Evolutionary conservation across 305 asterid species (phyloP), one percentile per base, ranked within the genome.

Genomic region (Fraxinus floribunda): DNA sequence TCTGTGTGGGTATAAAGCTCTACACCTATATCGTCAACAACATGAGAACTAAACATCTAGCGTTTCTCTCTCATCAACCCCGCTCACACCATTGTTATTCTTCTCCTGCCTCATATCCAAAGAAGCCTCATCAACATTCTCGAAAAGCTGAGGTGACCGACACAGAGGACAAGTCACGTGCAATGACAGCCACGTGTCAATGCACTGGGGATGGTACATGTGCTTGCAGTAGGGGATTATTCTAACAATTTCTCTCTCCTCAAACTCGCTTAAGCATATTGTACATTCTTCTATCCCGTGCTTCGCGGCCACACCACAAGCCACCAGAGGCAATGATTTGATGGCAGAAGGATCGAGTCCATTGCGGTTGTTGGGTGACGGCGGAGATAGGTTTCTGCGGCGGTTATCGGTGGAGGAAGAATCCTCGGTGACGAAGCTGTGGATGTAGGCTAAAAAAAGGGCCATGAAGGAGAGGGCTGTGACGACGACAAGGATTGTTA

Each of bases 81-180:
- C 87, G 18, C 46, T 44, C 71, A 0, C 80, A 71, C 80, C 62
- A 8, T 57, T 75, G 0, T 26, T 75, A 71, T 29, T 15, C 36
- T n/a, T 15, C 30, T 76, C 81, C 76, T 60, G 81, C 64, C 2
- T 29, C 81, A 87, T 88, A 79, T 82, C 90, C 86, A 89, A 83
- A 13, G 89, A 35, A n/a, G 84, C 84, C 90, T 86, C 89, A 26
- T 77, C 87, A 1, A 26, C 88, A 10, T 77, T 16, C 75, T 80
- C 75, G 57, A 88, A 88, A 49, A 92, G 81, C 80, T 90, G 89
- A 7, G 90, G 84, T 5, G 93, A 90, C 30, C 98, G 89, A 80
- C 98, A 94, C n/a, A 94, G 82, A 0, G 98, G 96, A 77, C 98
- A 94, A 3, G 98, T 90, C 90, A 89, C 91, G 91, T 91, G 94